These are phyloP conservation scores for Conticribra guillardii DNA, from an alignment of 108 stramenopile genomes.

Conservation along the genomic window DNA sequence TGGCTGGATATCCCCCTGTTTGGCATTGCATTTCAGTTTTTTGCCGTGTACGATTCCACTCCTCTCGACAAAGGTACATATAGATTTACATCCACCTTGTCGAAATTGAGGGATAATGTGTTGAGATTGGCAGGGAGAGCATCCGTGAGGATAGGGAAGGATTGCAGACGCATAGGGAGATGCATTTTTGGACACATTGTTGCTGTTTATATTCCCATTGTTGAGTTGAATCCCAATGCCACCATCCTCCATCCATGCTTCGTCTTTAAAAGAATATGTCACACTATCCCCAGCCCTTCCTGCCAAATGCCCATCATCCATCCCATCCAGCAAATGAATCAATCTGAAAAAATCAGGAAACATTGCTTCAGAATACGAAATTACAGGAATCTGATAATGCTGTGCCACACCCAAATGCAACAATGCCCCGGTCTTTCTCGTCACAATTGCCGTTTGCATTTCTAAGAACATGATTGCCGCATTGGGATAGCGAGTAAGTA, in stretches of 20 bases:
- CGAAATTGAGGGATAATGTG: slow-evolving; percentile 52
- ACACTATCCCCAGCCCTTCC: background rate
- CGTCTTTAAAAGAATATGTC: slow-evolving; percentile 38
- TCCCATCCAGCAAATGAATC: slow-evolving; percentile 31
- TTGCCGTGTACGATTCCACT: slow-evolving; percentile 29
- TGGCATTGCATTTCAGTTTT: slow-evolving; percentile 45
- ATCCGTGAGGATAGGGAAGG: slow-evolving; percentile 64
- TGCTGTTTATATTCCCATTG: background rate
- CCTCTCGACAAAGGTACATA: slow-evolving; percentile 49
- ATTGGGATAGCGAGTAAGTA: slow-evolving; percentile 47
- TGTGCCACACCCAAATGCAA: slow-evolving; percentile 70
- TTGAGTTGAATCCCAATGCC: slow-evolving; percentile 20
- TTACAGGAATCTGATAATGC: slow-evolving; percentile 71
- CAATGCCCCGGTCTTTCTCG: slow-evolving; percentile 58
- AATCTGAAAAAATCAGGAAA: slow-evolving; percentile 53
- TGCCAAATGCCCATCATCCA: slow-evolving; percentile 10
- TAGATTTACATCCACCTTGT: slow-evolving; percentile 49
- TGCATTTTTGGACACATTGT: slow-evolving; percentile 14
- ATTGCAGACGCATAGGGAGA: slow-evolving; percentile 34
- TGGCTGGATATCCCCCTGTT: slow-evolving; percentile 19
- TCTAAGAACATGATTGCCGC: slow-evolving; percentile 63
- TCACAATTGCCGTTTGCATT: slow-evolving; percentile 61
- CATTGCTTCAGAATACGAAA: slow-evolving; percentile 63
- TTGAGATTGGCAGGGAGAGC: slow-evolving; percentile 47
- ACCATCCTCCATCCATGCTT: slow-evolving; percentile 17